Evolutionary conservation across 164 flowering plant species (phyloP).

Genomic region (Liriodendron chinense): DNA sequence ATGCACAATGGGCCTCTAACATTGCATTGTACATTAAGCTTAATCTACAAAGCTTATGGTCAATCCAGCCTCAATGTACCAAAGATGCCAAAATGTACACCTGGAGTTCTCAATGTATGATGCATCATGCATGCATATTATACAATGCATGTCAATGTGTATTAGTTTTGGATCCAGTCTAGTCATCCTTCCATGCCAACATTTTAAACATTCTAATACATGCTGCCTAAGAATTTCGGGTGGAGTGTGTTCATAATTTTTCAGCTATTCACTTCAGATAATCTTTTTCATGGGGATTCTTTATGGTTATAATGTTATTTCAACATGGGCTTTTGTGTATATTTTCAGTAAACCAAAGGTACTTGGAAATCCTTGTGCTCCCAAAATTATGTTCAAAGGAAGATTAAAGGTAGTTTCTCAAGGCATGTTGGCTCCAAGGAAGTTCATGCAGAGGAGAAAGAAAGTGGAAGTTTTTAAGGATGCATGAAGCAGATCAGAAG

Average conservation of each 20-base stretch:
- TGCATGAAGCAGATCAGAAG: slow-evolving; percentile 81
- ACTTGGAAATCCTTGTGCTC: slow-evolving; percentile 16
- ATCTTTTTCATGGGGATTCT: not conserved
- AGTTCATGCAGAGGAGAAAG: slow-evolving; percentile 81
- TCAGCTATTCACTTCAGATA: not conserved
- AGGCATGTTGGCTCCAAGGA: slow-evolving; percentile 90
- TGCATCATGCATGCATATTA: no score
- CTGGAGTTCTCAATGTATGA: no score
- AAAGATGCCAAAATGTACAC: no score
- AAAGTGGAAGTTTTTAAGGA: slow-evolving; percentile 71
- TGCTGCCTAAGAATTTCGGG: no score
- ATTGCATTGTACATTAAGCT: no score
- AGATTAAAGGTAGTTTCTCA: slow-evolving; percentile 48
- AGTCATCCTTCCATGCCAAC: not conserved
- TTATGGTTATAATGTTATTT: not conserved
- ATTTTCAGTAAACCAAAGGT: slow-evolving; percentile 34
- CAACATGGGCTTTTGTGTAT: not conserved
- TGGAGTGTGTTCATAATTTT: not conserved
- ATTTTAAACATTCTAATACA: no score
- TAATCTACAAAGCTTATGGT: no score
- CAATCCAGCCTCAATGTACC: no score
- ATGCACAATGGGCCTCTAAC: no score
- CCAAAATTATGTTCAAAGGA: slow-evolving; percentile 24
- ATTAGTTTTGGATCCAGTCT: no score
- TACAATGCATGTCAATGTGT: no score